Conservation (phyloP, 2,329 filamentous ascomycete species). For the Aphanocladium album region DNA sequence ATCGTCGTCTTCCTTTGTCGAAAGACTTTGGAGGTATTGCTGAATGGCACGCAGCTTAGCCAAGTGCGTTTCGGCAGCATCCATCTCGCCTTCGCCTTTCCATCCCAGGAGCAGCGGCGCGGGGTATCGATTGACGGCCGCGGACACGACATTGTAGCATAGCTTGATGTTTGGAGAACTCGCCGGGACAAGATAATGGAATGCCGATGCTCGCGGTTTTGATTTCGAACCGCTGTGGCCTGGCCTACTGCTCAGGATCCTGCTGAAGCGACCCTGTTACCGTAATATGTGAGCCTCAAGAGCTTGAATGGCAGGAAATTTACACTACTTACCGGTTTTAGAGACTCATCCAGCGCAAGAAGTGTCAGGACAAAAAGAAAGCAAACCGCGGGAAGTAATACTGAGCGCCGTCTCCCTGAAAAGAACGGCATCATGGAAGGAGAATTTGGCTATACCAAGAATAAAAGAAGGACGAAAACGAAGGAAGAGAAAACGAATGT, state of each 20-base stretch:
- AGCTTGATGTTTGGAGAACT: slow-evolving; percentile 31
- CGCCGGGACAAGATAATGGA: slow-evolving; percentile 36
- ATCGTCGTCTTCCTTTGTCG: slow-evolving; percentile 42
- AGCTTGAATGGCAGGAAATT: not conserved
- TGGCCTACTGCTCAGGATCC: not conserved
- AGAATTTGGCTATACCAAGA: not conserved
- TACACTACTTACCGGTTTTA: slow-evolving; percentile 4
- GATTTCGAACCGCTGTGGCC: not conserved
- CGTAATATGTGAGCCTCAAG: not conserved
- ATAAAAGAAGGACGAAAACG: not conserved
- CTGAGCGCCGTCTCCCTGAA: not conserved
- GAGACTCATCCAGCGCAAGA: slow-evolving; percentile 6
- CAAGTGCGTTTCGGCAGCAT: slow-evolving; percentile 32
- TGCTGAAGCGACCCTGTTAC: slow-evolving; percentile 6
- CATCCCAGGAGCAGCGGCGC: slow-evolving; percentile 34
- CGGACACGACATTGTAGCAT: slow-evolving; percentile 35
- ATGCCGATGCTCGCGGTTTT: slow-evolving; percentile 21
- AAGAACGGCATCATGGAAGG: slow-evolving; percentile 3
- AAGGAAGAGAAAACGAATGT: not conserved
- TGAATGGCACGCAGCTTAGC: slow-evolving; percentile 34
- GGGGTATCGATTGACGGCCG: slow-evolving; percentile 33
- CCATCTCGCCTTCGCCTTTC: slow-evolving; percentile 30
- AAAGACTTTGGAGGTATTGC: slow-evolving; percentile 29
- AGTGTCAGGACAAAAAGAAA: slow-evolving; percentile 10
- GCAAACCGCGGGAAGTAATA: not conserved